Evolutionary conservation across 2,329 filamentous ascomycete genomes (phyloP).

Genomic region (Phialocephala subalpina): DNA sequence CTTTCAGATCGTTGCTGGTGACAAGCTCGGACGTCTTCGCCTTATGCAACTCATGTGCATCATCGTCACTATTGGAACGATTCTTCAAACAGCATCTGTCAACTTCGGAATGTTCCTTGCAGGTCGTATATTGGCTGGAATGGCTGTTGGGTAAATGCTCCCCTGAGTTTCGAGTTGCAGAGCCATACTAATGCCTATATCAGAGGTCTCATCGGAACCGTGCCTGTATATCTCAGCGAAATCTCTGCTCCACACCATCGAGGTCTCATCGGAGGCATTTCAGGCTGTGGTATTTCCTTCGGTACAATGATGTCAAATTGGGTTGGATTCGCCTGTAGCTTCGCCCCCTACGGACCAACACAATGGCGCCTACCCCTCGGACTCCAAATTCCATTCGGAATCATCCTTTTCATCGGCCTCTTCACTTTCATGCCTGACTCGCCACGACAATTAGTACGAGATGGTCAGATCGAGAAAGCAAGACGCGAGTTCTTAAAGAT

Average conservation of each 20-base stretch:
- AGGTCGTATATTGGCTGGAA: slow-evolving; percentile 55
- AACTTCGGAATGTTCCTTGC: slow-evolving; percentile 63
- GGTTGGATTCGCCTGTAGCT: slow-evolving; percentile 63
- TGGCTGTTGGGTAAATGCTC: slow-evolving; percentile 51
- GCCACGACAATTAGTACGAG: slow-evolving; percentile 59
- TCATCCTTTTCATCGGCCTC: slow-evolving; percentile 61
- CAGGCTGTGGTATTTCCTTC: slow-evolving; percentile 61
- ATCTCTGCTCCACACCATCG: slow-evolving; percentile 37
- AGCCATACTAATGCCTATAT: not conserved
- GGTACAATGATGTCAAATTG: slow-evolving; percentile 65
- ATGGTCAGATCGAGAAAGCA: slow-evolving; percentile 57
- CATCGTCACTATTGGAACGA: slow-evolving; percentile 61
- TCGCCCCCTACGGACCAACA: slow-evolving; percentile 57
- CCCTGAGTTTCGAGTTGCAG: not conserved
- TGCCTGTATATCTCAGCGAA: slow-evolving; percentile 43
- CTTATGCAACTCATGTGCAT: slow-evolving; percentile 63
- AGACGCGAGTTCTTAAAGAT: slow-evolving; percentile 56
- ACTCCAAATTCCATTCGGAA: slow-evolving; percentile 63
- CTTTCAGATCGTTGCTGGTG: slow-evolving; percentile 60
- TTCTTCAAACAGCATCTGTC: slow-evolving; percentile 61
- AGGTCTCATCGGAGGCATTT: slow-evolving; percentile 44
- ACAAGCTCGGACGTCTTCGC: slow-evolving; percentile 59
- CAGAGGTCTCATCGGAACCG: slow-evolving; percentile 35
- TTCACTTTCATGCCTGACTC: slow-evolving; percentile 64
- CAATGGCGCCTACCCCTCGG: slow-evolving; percentile 64